Evolutionary conservation across 305 asterid genomes (phyloP), one percentile per base, ranked within the genome.

Genomic region (Fraxinus nigra): DNA sequence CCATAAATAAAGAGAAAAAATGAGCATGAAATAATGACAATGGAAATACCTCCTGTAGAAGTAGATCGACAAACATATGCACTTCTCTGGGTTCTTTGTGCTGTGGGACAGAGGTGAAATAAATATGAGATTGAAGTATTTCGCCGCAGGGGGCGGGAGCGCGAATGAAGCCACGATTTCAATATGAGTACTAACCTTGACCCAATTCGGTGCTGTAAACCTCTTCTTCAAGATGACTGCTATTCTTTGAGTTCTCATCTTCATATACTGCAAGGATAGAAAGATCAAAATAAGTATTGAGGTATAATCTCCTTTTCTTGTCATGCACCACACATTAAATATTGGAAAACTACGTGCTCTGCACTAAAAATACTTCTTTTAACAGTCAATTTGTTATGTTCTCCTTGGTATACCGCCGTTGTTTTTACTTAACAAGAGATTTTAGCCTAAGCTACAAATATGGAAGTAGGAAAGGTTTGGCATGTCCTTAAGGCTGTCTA

Each of bases 61-160:
- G 95, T 83, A 95, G 89, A 93, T 95, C 97, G 78, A 95, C 98
- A 85, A 91, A 94, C 97, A 94, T 94, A 85, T 95, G 99, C 86
- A 95, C 98, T 89, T 95, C 99, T 87, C 99, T 89, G 82, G 99
- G 99, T 86, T 95, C 99, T 87, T 95, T 95, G 83, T 95, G 99
- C 99, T 95, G 81, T 77, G 22, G 80, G 56, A 84, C 75, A 5
- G 3, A 59, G 78, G 79, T 16, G 13, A 73, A 46, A 73, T 54
- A 65, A 74, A 43, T 2, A 69, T 43, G 4, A 72, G 77, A 74
- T 75, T 70, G 56, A 82, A 63, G 46, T 76, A 73, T 61, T 22
- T 24, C 72, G 26, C 0, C n/a, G n/a, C n/a, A 1, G 26, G 26
- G 26, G 26, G 26, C 1, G 26, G 26, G 26, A 24, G 70, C 75